Evolutionary conservation across 2,329 filamentous ascomycete genomes (phyloP).

Genomic region (Fusarium decemcellulare): DNA sequence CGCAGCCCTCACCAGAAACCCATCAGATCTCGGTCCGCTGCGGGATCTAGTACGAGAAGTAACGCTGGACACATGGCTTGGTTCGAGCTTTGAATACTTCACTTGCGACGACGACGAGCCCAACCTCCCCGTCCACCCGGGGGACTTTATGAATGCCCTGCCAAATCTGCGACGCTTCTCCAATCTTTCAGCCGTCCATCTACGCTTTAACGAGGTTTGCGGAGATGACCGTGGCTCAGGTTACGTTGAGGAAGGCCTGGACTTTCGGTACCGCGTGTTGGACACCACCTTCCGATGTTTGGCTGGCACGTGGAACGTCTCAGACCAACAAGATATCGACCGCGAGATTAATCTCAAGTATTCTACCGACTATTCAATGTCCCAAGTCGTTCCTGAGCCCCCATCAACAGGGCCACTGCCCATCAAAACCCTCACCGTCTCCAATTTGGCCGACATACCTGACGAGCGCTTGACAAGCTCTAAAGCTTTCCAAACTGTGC

Average conservation of each 20-base stretch:
- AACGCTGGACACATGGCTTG: constrained; percentile 27
- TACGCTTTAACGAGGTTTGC: constrained; percentile 5
- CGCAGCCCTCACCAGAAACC: too few species aligned
- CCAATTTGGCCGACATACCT: constrained; percentile 24
- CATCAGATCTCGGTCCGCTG: not conserved
- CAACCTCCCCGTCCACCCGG: too few species aligned
- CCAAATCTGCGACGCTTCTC: constrained; percentile 12
- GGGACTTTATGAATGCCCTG: constrained; percentile 14
- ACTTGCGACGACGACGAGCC: too few species aligned
- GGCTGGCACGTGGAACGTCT: not conserved
- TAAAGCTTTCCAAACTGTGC: constrained; percentile 11
- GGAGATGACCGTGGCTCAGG: constrained; percentile 6
- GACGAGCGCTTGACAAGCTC: constrained; percentile 8
- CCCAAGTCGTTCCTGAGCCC: not conserved
- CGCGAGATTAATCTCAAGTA: not conserved
- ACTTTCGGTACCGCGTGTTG: not conserved
- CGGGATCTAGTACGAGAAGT: constrained; percentile 18
- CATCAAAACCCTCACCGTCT: constrained; percentile 23
- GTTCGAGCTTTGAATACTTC: too few species aligned
- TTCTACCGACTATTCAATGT: not conserved
- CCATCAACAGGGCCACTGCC: constrained; percentile 3
- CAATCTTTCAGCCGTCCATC: constrained; percentile 11
- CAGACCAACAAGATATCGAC: not conserved
- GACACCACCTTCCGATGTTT: not conserved
- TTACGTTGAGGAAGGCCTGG: not conserved